A percentile compares a stretch with the other conserved stretches of the same genome.
phyloP scores from a whole-genome alignment of 2,329 filamentous ascomycete species.

The Arachnopeziza araneosa region DNA sequence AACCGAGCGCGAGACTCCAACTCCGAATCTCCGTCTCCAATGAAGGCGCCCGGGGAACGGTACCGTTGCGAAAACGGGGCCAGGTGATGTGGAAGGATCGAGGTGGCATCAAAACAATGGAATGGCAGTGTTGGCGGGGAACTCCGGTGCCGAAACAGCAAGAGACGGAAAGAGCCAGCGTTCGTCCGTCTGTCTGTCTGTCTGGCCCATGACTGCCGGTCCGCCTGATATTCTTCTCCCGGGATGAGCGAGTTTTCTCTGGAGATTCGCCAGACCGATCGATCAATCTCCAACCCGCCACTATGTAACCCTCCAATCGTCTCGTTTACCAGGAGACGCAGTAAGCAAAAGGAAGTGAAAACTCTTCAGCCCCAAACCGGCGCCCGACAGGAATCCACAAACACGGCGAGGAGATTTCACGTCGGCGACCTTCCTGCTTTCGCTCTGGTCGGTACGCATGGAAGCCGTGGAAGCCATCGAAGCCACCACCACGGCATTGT shows the following conservation, averaged over 20 bases:
- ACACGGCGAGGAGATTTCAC: neutral
- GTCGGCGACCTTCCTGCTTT: neutral
- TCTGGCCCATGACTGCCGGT: neutral
- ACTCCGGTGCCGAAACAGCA: too few species aligned
- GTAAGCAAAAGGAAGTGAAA: neutral
- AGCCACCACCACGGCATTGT: slow-evolving; percentile 12
- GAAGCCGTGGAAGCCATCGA: slow-evolving; percentile 6
- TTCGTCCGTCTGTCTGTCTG: too few species aligned
- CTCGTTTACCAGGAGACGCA: neutral
- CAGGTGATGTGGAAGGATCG: neutral
- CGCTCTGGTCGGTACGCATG: neutral
- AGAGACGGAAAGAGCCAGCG: too few species aligned
- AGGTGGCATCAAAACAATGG: too few species aligned
- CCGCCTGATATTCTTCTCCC: neutral
- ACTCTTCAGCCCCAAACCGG: neutral
- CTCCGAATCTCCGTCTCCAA: neutral
- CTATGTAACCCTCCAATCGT: neutral
- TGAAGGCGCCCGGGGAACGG: neutral
- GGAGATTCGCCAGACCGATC: neutral
- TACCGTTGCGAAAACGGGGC: neutral
- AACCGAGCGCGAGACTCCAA: neutral
- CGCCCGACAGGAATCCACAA: neutral
- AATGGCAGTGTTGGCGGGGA: too few species aligned
- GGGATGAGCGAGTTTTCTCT: neutral
- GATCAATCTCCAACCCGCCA: neutral